Evolutionary conservation across 208 protist genomes (phyloP).

Genomic region (Leishmania major): DNA sequence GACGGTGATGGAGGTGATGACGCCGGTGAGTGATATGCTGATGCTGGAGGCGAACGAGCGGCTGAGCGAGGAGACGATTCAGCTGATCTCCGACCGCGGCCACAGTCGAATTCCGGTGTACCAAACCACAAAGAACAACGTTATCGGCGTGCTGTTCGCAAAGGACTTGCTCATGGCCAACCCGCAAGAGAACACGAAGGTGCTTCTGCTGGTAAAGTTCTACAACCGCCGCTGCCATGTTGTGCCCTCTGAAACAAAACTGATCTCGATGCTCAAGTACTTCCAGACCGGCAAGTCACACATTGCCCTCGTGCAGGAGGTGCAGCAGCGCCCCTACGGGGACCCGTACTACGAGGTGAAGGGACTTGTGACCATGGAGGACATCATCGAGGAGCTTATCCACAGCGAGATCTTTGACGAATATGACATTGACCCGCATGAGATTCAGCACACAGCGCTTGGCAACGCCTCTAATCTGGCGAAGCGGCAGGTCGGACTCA

Average conservation of each 20-base stretch:
- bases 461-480: slow-evolving; percentile 14
- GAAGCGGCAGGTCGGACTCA: slow-evolving; percentile 79
- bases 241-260: slow-evolving; percentile 88
- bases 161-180: slow-evolving; percentile 96
- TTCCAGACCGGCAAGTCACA: slow-evolving; percentile 95
- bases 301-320: slow-evolving; percentile 94
- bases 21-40: slow-evolving; percentile 91
- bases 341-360: slow-evolving; percentile 96
- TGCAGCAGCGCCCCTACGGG: slow-evolving; percentile 83
- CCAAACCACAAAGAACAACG: slow-evolving; percentile 89
- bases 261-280: slow-evolving; percentile 95
- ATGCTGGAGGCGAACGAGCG: slow-evolving; percentile 92
- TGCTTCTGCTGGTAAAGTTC: slow-evolving; percentile 93
- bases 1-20: slow-evolving; percentile 94
- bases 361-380: slow-evolving; percentile 97
- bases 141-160: slow-evolving; percentile 91
- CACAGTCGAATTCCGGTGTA: slow-evolving; percentile 96
- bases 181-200: slow-evolving; percentile 93
- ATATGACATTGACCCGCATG: slow-evolving; percentile 85
- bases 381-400: slow-evolving; percentile 97
- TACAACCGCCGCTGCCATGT: slow-evolving; percentile 92
- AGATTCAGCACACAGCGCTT: slow-evolving; percentile 18
- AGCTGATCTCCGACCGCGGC: slow-evolving; percentile 91
- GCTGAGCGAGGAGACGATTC: slow-evolving; percentile 93
- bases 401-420: slow-evolving; percentile 98